A percentile compares a stretch with the other conserved stretches of the same genome.
Evolutionary conservation across 1,139 yeast species (phyloP).

Genomic region (Candida tropicalis): DNA sequence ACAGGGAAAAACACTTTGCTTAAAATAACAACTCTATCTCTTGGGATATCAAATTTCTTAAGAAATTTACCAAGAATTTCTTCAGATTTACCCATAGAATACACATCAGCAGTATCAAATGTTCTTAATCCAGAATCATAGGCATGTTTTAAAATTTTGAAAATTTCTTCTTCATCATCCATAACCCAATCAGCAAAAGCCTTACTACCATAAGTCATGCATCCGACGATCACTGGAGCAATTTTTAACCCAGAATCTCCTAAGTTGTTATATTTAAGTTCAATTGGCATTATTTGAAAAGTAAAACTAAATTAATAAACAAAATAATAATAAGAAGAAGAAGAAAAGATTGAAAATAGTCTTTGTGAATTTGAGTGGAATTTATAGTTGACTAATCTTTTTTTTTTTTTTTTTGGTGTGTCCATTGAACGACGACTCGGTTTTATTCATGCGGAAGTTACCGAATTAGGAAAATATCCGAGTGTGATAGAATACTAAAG

Average conservation of each 20-base stretch:
- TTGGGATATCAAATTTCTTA: conserved; percentile 25
- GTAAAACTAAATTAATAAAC: too few relatives aligned
- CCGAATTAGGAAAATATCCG: too few relatives aligned
- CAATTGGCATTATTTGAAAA: conserved; percentile 9
- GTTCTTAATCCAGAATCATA: conserved; percentile 56
- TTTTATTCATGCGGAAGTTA: too few relatives aligned
- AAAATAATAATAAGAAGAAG: too few relatives aligned
- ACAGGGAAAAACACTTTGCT: conserved; percentile 40
- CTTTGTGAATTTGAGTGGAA: too few relatives aligned
- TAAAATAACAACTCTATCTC: conserved; percentile 37
- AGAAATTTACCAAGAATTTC: conserved; percentile 25
- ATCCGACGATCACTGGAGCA: conserved; percentile 56
- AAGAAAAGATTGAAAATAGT: too few relatives aligned
- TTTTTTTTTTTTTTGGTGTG: too few relatives aligned
- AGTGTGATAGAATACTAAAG: too few relatives aligned
- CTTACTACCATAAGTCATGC: conserved; percentile 57
- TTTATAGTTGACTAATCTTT: too few relatives aligned
- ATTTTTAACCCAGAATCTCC: conserved; percentile 57
- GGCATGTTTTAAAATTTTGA: conserved; percentile 47
- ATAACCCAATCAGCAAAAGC: conserved; percentile 52
- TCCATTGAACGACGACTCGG: too few relatives aligned
- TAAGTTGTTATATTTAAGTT: conserved; percentile 21
- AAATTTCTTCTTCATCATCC: conserved; percentile 28
- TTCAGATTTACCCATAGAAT: conserved; percentile 30
- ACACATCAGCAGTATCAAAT: conserved; percentile 31